Conservation (phyloP, 106 monocot species). For the Apostasia shenzhenica region DNA sequence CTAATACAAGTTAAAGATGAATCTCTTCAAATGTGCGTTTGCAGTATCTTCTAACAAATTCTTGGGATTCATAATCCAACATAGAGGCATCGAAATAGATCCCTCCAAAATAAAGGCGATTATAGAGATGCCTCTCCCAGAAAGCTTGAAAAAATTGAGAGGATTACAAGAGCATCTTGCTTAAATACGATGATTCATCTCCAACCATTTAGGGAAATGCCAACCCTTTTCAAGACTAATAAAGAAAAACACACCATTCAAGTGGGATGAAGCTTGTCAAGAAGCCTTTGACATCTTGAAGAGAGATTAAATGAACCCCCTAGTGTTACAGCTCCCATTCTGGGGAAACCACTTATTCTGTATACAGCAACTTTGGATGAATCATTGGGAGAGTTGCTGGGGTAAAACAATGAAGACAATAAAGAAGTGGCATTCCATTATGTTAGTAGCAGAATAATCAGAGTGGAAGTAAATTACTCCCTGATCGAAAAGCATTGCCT, state of each 20-base stretch:
- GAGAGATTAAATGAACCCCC: background rate
- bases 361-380: background rate
- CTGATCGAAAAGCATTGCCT: conserved; percentile 9
- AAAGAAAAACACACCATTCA: background rate
- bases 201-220: background rate
- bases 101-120: conserved; percentile 1
- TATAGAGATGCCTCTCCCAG: background rate
- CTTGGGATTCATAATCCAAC: background rate
- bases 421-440: conserved; percentile 2
- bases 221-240: background rate
- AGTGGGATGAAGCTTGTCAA: conserved; percentile 5
- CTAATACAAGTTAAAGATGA: background rate
- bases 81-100: conserved; percentile 10
- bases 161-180: background rate
- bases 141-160: background rate
- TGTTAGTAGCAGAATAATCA: background rate
- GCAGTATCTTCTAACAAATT: background rate
- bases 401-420: background rate
- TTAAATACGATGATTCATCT: background rate
- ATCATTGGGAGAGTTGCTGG: conserved; percentile 1
- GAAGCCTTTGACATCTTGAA: background rate
- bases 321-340: background rate
- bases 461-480: background rate
- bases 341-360: background rate
- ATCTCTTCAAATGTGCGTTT: conserved; percentile 9